These are phyloP conservation scores for Coprinellus micaceus DNA, from an alignment of 768 basidiomycete genomes.

Conservation along the genomic window DNA sequence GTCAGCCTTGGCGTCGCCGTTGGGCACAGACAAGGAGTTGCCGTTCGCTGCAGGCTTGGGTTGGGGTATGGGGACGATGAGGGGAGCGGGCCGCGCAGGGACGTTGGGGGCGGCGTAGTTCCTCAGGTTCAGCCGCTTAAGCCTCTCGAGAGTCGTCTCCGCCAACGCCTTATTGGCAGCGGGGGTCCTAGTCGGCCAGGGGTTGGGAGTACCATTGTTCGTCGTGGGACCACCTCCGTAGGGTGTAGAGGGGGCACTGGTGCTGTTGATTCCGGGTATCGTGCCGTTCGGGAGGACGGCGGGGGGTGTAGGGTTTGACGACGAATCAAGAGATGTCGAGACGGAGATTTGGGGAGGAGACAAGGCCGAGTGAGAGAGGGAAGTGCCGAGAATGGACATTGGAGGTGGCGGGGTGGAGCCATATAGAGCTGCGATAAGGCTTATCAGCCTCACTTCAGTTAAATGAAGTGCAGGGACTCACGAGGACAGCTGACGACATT, in stretches of 20 bases:
- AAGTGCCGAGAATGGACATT: conserved; percentile 1
- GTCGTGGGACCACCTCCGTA: neutral
- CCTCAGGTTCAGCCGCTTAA: conserved; percentile 39
- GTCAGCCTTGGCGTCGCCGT: neutral
- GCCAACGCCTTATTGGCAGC: conserved; percentile 18
- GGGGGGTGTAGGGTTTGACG: neutral
- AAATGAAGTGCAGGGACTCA: neutral
- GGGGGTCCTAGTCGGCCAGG: neutral
- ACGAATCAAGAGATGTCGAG: conserved; percentile 1
- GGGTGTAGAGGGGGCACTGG: neutral
- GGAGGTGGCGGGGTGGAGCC: neutral
- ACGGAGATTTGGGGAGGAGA: neutral
- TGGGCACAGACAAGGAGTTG: too few relatives aligned
- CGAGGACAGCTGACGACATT: conserved; percentile 7
- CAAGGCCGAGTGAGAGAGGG: neutral
- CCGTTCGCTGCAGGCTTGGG: too few relatives aligned
- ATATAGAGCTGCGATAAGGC: too few relatives aligned
- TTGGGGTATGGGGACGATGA: too few relatives aligned
- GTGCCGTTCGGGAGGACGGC: neutral
- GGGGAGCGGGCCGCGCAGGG: too few relatives aligned
- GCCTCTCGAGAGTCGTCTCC: conserved; percentile 29
- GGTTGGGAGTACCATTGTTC: neutral
- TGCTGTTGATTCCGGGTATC: neutral
- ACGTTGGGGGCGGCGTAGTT: conserved; percentile 53
- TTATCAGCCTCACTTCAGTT: neutral